A percentile compares a stretch with the other conserved stretches of the same genome.
Conservation (phyloP, 257 asterid genomes). For the Apocynum venetum region DNA sequence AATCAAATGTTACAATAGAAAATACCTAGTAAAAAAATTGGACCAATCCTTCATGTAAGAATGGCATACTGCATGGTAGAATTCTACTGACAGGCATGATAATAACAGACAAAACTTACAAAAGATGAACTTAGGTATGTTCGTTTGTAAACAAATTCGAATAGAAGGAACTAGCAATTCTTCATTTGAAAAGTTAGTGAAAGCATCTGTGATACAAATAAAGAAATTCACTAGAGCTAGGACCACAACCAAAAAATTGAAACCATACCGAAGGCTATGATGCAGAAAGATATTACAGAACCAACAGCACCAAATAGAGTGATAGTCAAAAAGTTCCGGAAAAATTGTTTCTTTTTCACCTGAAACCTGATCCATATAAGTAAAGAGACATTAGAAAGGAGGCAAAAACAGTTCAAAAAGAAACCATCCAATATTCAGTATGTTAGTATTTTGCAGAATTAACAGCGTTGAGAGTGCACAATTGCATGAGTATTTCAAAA, state of each 20-base stretch:
- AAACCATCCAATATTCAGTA: background rate
- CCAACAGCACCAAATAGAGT: constrained; percentile 71
- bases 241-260: background rate
- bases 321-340: constrained; percentile 55
- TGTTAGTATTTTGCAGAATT: background rate
- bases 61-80: background rate
- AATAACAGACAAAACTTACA: background rate
- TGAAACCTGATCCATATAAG: constrained; percentile 48
- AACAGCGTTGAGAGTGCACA: background rate
- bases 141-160: background rate
- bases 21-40: background rate
- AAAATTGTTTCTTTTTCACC: constrained; percentile 72
- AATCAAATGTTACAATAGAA: background rate
- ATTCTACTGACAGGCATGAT: background rate
- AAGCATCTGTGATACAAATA: background rate
- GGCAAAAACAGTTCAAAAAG: background rate
- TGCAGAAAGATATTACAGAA: constrained; percentile 64
- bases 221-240: background rate
- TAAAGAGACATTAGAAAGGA: background rate
- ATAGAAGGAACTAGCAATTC: background rate
- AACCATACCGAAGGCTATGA: constrained; percentile 56
- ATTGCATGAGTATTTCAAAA: background rate
- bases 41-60: background rate
- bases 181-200: too few species aligned
- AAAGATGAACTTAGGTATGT: background rate